Evolutionary conservation across 768 basidiomycete species (phyloP).

Genomic region (Pulveroboletus sp.): DNA sequence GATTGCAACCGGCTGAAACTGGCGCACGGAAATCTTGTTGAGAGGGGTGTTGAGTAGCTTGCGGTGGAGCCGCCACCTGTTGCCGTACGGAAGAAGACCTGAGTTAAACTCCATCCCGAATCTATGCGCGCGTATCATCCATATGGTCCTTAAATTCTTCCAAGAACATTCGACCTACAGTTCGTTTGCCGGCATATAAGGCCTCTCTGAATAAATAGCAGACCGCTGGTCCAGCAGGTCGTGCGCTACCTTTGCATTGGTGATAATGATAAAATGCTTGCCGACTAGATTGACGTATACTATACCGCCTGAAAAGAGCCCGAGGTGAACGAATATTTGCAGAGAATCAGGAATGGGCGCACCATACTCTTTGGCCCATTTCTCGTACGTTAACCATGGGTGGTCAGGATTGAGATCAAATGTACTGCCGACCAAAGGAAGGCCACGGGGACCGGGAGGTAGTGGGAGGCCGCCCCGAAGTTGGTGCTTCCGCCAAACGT

Average conservation of each 20-base stretch:
- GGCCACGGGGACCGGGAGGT: constrained; percentile 51
- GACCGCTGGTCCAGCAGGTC: constrained; percentile 28
- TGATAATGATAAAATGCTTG: constrained; percentile 28
- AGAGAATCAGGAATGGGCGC: neutral
- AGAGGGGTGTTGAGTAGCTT: constrained; percentile 22
- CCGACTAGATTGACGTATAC: constrained; percentile 27
- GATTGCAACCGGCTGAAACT: constrained; percentile 16
- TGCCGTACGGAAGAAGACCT: constrained; percentile 29
- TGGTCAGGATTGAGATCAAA: constrained; percentile 17
- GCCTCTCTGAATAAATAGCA: constrained; percentile 26
- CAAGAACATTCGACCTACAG: constrained; percentile 6
- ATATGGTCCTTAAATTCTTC: neutral
- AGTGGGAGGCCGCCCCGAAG: constrained; percentile 29
- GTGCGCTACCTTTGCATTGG: constrained; percentile 18
- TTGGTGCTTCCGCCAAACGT: constrained; percentile 13
- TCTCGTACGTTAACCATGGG: constrained; percentile 33
- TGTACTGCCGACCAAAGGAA: constrained; percentile 32
- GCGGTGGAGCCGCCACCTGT: constrained; percentile 30
- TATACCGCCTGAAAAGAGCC: constrained; percentile 16
- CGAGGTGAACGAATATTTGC: neutral
- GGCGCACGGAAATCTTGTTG: constrained; percentile 9
- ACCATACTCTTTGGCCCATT: constrained; percentile 35
- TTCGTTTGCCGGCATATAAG: constrained; percentile 19
- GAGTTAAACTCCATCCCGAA: constrained; percentile 32
- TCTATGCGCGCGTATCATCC: constrained; percentile 7